Evolutionary conservation across 1,139 yeast genomes (phyloP).

Genomic region (Candida sp.): DNA sequence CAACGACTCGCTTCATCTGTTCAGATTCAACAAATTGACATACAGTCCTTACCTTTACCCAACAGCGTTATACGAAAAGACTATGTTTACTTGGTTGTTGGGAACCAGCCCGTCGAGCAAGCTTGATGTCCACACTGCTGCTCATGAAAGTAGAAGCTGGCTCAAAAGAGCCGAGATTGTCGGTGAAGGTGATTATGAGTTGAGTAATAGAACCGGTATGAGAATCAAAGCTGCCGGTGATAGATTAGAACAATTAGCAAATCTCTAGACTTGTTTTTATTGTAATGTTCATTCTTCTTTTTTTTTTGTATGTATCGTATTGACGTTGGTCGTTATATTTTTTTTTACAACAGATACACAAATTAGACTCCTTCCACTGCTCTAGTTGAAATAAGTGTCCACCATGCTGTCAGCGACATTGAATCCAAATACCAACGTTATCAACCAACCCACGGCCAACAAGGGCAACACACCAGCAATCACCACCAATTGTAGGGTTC

Average conservation of each 20-base stretch:
- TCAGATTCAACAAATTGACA: constrained; percentile 49
- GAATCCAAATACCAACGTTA: constrained; percentile 64
- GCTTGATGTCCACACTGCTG: constrained; percentile 23
- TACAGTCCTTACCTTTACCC: constrained; percentile 92
- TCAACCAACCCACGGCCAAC: constrained; percentile 58
- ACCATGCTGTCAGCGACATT: constrained; percentile 76
- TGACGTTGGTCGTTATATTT: neutral
- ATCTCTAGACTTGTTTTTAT: constrained; percentile 1
- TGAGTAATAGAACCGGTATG: constrained; percentile 91
- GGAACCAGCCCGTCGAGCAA: constrained; percentile 44
- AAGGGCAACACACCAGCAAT: constrained; percentile 54
- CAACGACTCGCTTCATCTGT: constrained; percentile 33
- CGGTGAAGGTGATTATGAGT: constrained; percentile 87
- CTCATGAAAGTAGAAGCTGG: constrained; percentile 66
- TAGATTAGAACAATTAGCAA: constrained; percentile 48
- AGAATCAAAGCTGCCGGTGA: constrained; percentile 88
- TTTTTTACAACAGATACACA: no score
- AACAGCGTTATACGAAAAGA: constrained; percentile 84
- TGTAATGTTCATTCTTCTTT: no score
- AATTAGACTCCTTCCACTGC: no score
- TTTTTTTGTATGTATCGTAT: neutral
- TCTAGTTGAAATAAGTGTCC: constrained; percentile 59
- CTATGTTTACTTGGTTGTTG: constrained; percentile 79
- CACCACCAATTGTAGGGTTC: constrained; percentile 38
- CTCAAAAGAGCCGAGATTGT: constrained; percentile 72